Conservation (phyloP, 345 rosid genomes). For the Gossypium australe region DNA sequence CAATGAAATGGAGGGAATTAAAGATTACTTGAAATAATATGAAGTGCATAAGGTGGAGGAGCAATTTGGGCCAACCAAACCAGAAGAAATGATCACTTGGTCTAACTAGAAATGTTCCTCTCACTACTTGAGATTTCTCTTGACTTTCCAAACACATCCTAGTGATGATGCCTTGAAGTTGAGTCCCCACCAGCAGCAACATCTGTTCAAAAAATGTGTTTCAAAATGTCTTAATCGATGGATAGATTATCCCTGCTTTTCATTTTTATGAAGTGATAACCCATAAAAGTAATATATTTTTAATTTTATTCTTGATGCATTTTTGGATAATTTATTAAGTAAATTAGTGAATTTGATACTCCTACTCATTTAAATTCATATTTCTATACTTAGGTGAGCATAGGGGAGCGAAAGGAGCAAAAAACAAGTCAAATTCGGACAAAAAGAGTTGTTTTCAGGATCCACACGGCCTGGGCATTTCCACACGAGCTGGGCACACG, state of each 20-base stretch:
- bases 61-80: slow-evolving; percentile 50
- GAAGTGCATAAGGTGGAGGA: slow-evolving; percentile 51
- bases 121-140: slow-evolving; percentile 42
- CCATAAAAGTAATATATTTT: too few relatives aligned
- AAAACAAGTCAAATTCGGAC: too few relatives aligned
- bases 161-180: slow-evolving; percentile 50
- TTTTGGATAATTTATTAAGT: too few relatives aligned
- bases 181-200: slow-evolving; percentile 52
- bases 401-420: too few relatives aligned
- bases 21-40: slow-evolving; percentile 46
- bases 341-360: too few relatives aligned
- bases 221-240: background rate
- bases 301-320: fast-evolving
- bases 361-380: too few relatives aligned
- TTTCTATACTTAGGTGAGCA: too few relatives aligned
- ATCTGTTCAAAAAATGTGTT: slow-evolving; percentile 28
- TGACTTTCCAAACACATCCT: slow-evolving; percentile 51
- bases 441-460: too few relatives aligned
- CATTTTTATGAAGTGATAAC: too few relatives aligned
- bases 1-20: background rate
- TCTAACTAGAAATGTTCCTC: slow-evolving; percentile 51
- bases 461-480: too few relatives aligned
- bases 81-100: slow-evolving; percentile 62
- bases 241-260: background rate
- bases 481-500: too few relatives aligned